Evolutionary conservation across 495 filamentous ascomycete species (phyloP).

Genomic region (Hypoxylon subgilvum): DNA sequence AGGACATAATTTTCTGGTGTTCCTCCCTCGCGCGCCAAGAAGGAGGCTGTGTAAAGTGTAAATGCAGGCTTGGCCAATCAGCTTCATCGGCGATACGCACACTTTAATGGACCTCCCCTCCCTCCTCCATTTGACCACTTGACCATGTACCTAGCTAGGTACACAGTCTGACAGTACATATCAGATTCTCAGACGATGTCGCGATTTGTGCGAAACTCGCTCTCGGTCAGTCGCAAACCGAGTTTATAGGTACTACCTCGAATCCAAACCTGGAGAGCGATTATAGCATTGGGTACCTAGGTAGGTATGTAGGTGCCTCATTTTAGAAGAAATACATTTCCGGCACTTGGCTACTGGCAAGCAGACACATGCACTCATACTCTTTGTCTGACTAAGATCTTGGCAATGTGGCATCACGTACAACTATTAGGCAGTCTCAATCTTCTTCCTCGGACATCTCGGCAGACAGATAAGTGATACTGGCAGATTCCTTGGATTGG

Average conservation of each 20-base stretch:
- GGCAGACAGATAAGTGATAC: background rate
- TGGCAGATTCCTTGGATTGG: background rate
- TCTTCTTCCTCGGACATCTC: background rate
- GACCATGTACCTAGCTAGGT: background rate
- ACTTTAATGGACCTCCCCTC: background rate
- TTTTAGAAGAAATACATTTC: background rate
- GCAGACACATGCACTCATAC: no score
- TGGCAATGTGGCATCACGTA: conserved; percentile 18
- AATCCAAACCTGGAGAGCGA: no score
- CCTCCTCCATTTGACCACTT: conserved; percentile 10
- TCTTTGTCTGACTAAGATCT: conserved; percentile 3
- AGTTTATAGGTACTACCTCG: background rate
- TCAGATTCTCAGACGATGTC: background rate
- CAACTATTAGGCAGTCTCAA: background rate
- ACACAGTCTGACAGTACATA: background rate
- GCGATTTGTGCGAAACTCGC: conserved; percentile 3
- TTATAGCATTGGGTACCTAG: background rate
- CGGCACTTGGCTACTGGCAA: conserved; percentile 13
- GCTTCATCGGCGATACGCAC: conserved; percentile 14
- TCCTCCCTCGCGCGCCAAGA: conserved; percentile 26
- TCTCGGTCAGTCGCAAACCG: background rate
- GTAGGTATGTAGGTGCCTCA: background rate
- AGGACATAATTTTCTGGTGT: conserved; percentile 15
- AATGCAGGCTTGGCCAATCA: conserved; percentile 27
- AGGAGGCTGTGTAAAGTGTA: conserved; percentile 33